phyloP scores from a whole-genome alignment of 1,284 basidiomycete genomes.

The Austroboletus niveus region DNA sequence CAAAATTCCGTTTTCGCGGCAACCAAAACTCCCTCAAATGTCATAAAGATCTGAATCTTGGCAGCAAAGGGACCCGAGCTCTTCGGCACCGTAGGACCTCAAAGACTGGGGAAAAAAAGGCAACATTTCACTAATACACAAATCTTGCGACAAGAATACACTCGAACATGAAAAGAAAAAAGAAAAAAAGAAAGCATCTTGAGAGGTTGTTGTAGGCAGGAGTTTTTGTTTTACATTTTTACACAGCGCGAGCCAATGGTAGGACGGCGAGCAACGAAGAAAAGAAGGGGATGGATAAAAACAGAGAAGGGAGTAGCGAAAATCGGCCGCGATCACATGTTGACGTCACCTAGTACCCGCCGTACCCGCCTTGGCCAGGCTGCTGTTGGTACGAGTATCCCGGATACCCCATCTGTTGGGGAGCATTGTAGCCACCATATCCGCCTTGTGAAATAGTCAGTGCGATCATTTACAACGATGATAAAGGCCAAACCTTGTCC shows the following conservation, averaged over 20 bases:
- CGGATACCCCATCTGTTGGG: constrained; percentile 21
- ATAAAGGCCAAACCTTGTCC: constrained; percentile 14
- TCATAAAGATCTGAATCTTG: no score
- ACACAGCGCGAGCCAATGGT: constrained; percentile 6
- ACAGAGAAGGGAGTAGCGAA: neutral
- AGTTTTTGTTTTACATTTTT: constrained; percentile 18
- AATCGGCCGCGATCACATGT: neutral
- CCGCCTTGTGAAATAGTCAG: constrained; percentile 1
- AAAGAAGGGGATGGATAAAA: constrained; percentile 9
- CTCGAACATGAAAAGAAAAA: neutral
- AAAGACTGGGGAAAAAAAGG: no score
- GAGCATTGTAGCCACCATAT: constrained; percentile 14
- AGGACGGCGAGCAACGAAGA: constrained; percentile 1
- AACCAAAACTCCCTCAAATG: no score
- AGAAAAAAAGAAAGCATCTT: neutral
- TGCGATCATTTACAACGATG: neutral
- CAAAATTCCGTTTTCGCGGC: no score
- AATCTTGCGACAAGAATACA: neutral
- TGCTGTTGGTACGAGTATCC: constrained; percentile 27
- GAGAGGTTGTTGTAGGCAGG: constrained; percentile 3
- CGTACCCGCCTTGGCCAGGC: constrained; percentile 13
- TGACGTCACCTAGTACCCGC: constrained; percentile 20
- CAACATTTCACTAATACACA: no score
- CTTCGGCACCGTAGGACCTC: no score
- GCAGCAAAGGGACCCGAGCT: no score